phyloP scores from a whole-genome alignment of 177 flowering plant species.

The Vitis hybrid region DNA sequence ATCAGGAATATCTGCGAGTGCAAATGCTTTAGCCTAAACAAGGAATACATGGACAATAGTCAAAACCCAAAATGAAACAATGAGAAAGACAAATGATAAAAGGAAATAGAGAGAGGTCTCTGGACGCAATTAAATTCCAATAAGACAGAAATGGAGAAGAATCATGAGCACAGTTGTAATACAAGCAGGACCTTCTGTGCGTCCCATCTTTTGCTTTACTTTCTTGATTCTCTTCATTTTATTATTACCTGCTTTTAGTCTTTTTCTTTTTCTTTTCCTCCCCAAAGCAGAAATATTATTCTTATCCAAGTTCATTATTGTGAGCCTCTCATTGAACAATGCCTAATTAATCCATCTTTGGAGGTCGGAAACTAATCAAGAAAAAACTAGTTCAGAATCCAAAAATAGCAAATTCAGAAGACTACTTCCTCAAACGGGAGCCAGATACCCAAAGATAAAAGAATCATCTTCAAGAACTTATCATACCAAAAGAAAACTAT shows the following conservation, averaged over 20 bases:
- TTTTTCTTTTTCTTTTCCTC: slow-evolving; percentile 1
- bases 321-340: background rate
- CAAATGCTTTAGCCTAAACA: no score
- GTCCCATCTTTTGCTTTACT: slow-evolving; percentile 11
- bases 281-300: slow-evolving; percentile 4
- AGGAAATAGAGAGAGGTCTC: background rate
- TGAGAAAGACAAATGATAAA: background rate
- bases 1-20: no score
- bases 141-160: slow-evolving; percentile 5
- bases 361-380: background rate
- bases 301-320: slow-evolving; percentile 4
- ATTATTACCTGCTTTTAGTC: background rate
- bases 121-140: background rate
- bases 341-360: background rate
- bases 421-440: no score
- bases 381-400: background rate
- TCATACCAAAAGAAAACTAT: no score
- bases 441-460: no score
- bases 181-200: background rate
- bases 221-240: slow-evolving; percentile 2
- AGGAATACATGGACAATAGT: background rate
- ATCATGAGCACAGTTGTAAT: slow-evolving; percentile 9
- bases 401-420: no score
- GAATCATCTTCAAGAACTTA: no score
- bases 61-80: background rate